Base-by-base conservation (phyloP, 495 filamentous ascomycete genomes). In the Niebla homalea region DNA sequence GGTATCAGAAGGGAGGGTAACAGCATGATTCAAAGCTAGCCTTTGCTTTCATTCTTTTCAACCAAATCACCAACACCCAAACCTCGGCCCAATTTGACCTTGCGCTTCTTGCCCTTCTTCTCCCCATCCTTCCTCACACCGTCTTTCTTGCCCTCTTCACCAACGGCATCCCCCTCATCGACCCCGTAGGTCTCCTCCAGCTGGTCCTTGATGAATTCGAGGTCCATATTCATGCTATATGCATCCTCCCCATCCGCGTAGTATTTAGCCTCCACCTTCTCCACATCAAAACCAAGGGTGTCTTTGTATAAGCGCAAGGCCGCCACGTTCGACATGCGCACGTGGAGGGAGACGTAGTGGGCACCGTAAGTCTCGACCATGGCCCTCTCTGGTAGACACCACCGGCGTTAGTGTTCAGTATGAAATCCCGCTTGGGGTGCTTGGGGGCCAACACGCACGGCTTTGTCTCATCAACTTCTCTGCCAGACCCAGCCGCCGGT, bases 171-270 rank as follows among this genome's bases (percentile, higher is more conserved):
- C 2, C 73, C 75, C 42, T 79, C 76, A 51, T 77, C 72, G 0
- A 58, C 66, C 49, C 71, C 62, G 18, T 71, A 71, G 1, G 46
- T 60, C 38, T 65, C 62, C 44, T 66, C 65, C 50, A 62, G 57
- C 38, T 58, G 64, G 65, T 64, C 63, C 55, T 58, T 61, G 47
- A 89, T 73, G 48, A 74, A 71, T 25, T 72, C 68, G 39, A 98
- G 71, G 59, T 96, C 85, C 64, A 89, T 81, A 57, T 79, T 81
- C 92, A 98, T 98, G 57, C 80, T 82, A 61, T 81, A 94, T 35
- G 92, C 92, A 73, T 98, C 90, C 70, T 98, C 92, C 43, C 89
- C 89, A 67, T 97, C 92, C 37, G 92, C 92, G 63, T 98, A 98
- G 79, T 98, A 98, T 67, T 92, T 94, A 55, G 73, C 60, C 70